Evolutionary conservation across 1,284 basidiomycete genomes (phyloP).

Genomic region (Nidula niveotomentosa): DNA sequence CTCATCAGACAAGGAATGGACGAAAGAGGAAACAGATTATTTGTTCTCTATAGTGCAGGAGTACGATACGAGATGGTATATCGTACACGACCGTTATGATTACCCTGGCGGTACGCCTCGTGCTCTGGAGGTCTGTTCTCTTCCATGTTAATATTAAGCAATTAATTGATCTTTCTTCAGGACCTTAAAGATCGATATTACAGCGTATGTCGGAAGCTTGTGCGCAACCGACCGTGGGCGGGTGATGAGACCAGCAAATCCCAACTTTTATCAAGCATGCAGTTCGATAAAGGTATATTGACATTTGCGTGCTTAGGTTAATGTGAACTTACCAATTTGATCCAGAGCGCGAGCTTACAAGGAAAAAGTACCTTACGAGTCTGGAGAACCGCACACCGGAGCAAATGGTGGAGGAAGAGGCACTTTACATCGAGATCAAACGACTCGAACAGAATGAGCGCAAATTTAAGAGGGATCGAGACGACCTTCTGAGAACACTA

Average conservation of each 20-base stretch:
- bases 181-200: conserved; percentile 97
- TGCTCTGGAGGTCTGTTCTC: conserved; percentile 63
- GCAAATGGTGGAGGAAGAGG: conserved; percentile 95
- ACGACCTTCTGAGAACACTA: conserved; percentile 85
- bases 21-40: conserved; percentile 94
- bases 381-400: conserved; percentile 86
- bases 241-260: conserved; percentile 76
- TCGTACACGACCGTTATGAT: conserved; percentile 91
- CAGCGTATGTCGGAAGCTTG: conserved; percentile 86
- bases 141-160: conserved; percentile 2
- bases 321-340: conserved; percentile 9
- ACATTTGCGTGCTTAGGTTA: background rate
- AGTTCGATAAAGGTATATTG: conserved; percentile 79
- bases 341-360: conserved; percentile 82
- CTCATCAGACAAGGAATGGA: conserved; percentile 78
- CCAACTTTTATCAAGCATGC: conserved; percentile 68
- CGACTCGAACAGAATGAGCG: conserved; percentile 93
- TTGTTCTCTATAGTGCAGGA: conserved; percentile 81
- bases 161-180: conserved; percentile 34
- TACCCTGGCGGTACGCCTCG: conserved; percentile 55
- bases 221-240: conserved; percentile 81
- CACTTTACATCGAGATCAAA: conserved; percentile 92
- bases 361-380: conserved; percentile 87
- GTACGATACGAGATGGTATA: conserved; percentile 90
- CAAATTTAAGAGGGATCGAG: conserved; percentile 86